Conservation (phyloP, 1,284 basidiomycete species). For the Megacollybia platyphylla region DNA sequence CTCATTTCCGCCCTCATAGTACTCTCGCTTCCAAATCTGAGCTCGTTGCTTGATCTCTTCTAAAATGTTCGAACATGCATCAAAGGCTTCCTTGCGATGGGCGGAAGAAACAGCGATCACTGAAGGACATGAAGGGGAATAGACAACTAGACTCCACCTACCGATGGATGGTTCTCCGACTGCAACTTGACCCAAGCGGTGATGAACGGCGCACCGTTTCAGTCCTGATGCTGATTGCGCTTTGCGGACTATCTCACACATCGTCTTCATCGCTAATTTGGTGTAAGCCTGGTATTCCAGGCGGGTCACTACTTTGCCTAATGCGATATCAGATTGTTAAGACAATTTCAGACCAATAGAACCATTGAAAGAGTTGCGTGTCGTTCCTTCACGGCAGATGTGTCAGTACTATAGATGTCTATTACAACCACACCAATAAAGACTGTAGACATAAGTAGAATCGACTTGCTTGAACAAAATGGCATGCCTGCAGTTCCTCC, state of each 20-base stretch:
- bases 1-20: constrained; percentile 54
- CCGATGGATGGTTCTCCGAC: constrained; percentile 71
- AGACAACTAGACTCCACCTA: constrained; percentile 6
- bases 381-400: constrained; percentile 19
- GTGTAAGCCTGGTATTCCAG: constrained; percentile 80
- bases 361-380: constrained; percentile 42
- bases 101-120: constrained; percentile 81
- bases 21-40: constrained; percentile 87
- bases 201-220: constrained; percentile 51
- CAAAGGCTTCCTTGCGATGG: constrained; percentile 73
- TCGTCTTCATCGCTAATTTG: constrained; percentile 71
- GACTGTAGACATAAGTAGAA: constrained; percentile 10
- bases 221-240: constrained; percentile 25
- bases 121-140: constrained; percentile 6
- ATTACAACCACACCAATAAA: constrained; percentile 46
- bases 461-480: not conserved
- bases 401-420: constrained; percentile 4
- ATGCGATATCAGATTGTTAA: not conserved
- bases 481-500: not conserved
- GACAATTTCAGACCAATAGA: not conserved
- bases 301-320: constrained; percentile 61
- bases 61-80: constrained; percentile 68
- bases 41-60: constrained; percentile 75
- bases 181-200: constrained; percentile 70
- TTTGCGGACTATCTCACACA: constrained; percentile 43